Evolutionary conservation across 2,329 filamentous ascomycete genomes (phyloP).

Genomic region (Ceratocystis alfenasii): DNA sequence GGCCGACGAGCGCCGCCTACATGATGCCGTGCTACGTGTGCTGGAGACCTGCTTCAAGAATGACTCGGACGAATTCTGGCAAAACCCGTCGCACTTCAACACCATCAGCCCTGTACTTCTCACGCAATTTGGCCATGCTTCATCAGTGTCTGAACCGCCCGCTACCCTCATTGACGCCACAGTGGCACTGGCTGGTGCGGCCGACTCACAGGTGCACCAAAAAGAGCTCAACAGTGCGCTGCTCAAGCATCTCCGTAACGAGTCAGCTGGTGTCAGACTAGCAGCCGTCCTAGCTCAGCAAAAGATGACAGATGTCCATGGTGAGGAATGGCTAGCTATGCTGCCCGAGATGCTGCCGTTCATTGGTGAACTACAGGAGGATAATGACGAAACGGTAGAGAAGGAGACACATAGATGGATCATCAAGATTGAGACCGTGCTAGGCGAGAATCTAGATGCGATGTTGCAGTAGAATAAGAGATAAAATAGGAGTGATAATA

Average conservation of each 20-base stretch:
- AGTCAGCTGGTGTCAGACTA: slow-evolving; percentile 59
- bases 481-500: neutral
- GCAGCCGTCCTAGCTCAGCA: slow-evolving; percentile 75
- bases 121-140: slow-evolving; percentile 43
- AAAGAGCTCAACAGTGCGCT: slow-evolving; percentile 74
- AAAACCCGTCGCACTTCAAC: slow-evolving; percentile 74
- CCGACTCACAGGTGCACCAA: slow-evolving; percentile 78
- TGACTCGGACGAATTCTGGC: slow-evolving; percentile 94
- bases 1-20: slow-evolving; percentile 45
- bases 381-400: slow-evolving; percentile 90
- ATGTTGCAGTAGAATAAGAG: slow-evolving; percentile 63
- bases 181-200: slow-evolving; percentile 65
- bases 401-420: slow-evolving; percentile 84
- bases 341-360: slow-evolving; percentile 92
- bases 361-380: slow-evolving; percentile 90
- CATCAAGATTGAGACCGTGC: slow-evolving; percentile 70
- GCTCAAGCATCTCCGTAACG: slow-evolving; percentile 64
- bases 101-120: slow-evolving; percentile 59
- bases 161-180: slow-evolving; percentile 59
- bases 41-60: slow-evolving; percentile 68
- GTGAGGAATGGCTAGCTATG: slow-evolving; percentile 86
- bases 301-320: slow-evolving; percentile 63
- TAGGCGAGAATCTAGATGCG: slow-evolving; percentile 81
- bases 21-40: slow-evolving; percentile 57
- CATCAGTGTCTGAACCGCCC: slow-evolving; percentile 28